These are phyloP conservation scores for Nicotiana paniculata DNA, from an alignment of 257 asterid genomes.

Conservation along the genomic window DNA sequence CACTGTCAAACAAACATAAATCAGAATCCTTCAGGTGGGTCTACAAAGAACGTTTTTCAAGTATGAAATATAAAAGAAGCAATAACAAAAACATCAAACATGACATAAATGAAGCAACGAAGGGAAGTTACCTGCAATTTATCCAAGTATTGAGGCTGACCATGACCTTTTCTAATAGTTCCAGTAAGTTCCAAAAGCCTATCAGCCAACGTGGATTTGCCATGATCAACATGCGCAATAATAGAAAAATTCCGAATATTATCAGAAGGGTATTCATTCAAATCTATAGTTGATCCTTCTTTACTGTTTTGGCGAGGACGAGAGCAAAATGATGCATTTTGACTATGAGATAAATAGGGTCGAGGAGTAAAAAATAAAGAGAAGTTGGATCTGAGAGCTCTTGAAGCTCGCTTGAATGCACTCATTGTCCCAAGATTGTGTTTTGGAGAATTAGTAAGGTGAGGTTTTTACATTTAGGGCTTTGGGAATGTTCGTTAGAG, in stretches of 20 bases:
- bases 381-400: slow-evolving; percentile 25
- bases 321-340: slow-evolving; percentile 59
- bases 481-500: not conserved
- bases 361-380: not conserved
- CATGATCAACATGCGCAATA: slow-evolving; percentile 97
- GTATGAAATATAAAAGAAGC: too few species aligned
- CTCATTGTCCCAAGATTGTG: slow-evolving; percentile 29
- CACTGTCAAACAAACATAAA: too few species aligned
- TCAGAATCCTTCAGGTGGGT: too few species aligned
- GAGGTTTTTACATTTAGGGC: not conserved
- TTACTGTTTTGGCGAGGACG: slow-evolving; percentile 50
- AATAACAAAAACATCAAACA: too few species aligned
- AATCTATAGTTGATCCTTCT: slow-evolving; percentile 51
- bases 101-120: not conserved
- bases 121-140: slow-evolving; percentile 64
- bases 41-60: too few species aligned
- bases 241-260: slow-evolving; percentile 90
- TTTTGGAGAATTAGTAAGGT: not conserved
- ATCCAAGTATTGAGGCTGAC: slow-evolving; percentile 97
- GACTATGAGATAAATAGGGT: slow-evolving; percentile 18
- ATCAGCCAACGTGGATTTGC: slow-evolving; percentile 97
- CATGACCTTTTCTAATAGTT: slow-evolving; percentile 89
- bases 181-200: slow-evolving; percentile 96
- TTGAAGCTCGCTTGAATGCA: slow-evolving; percentile 39
- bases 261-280: slow-evolving; percentile 62